Base-by-base conservation (phyloP, 805 yeast genomes). In the Candida nemodendra region DNA sequence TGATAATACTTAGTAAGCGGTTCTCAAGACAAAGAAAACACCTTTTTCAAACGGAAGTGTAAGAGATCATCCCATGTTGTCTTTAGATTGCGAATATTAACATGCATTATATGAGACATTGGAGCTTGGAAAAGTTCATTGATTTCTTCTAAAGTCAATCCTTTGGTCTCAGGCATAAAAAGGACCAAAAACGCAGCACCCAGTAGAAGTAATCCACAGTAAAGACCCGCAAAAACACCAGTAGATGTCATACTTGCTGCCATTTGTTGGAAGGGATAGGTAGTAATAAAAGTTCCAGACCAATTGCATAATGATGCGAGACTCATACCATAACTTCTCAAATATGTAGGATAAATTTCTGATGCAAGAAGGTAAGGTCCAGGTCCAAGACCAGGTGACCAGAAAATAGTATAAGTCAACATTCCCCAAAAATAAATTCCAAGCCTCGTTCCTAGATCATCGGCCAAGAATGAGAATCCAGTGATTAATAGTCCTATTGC, bases 141-240 rank as follows among this genome's bases (percentile, higher is more conserved):
- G 57, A 83, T 74, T 54, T 81, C 87, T 61, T 82, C 90, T 59
- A 83, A 71, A 18, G 83, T 70, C 56, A 87, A 71, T 30, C 88
- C 87, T 18, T 82, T 78, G 26, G 89, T 81, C 64, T 84, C 90
- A 19, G 90, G 90, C 61, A 79, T 83, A 60, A 72, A 76, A 60
- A 81, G 54, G 41, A 64, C 42, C 53, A 74, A 77, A 54, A 73
- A 74, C 33, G 70, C 51, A 41, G 71, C 57, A 30, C 81, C 84
- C 21, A 78, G 42, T 36, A 76, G 68, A 3, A 81, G 80, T 47
- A 79, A 69, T 25, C 83, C 84, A 33, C 82, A 84, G 53, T 75
- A 79, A 65, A 79, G 78, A 0, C 84, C 84, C 27, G 78, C 61
- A n/a, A 78, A 68, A 45, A 79, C 66, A 17, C 84, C 84, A 71